Evolutionary conservation across 1,139 yeast species (phyloP).

Genomic region (Sugiyamaella sp.): DNA sequence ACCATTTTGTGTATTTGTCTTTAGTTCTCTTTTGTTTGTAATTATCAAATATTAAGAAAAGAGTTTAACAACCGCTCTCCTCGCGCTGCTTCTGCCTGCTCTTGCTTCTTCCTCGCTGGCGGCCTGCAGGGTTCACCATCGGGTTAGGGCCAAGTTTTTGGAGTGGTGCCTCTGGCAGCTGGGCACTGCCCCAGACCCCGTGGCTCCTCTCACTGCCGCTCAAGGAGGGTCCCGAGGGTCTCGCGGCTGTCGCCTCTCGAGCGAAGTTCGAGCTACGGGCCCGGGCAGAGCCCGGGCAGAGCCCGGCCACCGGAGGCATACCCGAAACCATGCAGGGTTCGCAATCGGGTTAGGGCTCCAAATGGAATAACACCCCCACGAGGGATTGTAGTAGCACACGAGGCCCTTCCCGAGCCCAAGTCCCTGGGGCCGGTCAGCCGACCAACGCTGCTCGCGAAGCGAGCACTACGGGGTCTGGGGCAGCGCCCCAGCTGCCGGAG

Average conservation of each 20-base stretch:
- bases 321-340: background rate
- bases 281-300: background rate
- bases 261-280: background rate
- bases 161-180: background rate
- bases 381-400: background rate
- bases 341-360: background rate
- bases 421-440: too few relatives aligned
- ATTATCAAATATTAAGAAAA: slow-evolving; percentile 13
- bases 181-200: slow-evolving; percentile 2
- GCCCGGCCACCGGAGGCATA: slow-evolving; percentile 4
- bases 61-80: slow-evolving; percentile 15
- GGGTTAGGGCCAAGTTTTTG: slow-evolving; percentile 10
- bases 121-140: background rate
- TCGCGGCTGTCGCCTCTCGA: background rate
- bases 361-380: background rate
- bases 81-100: background rate
- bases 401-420: background rate
- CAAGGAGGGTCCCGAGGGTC: background rate
- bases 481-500: slow-evolving; percentile 3
- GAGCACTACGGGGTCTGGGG: background rate
- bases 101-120: too few relatives aligned
- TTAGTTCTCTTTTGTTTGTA: slow-evolving; percentile 20
- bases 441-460: slow-evolving; percentile 3
- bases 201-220: slow-evolving; percentile 1
- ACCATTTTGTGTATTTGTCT: slow-evolving; percentile 19